Base-by-base conservation (phyloP, 176 grass and related monocot species). In the Phoenix roebelenii region DNA sequence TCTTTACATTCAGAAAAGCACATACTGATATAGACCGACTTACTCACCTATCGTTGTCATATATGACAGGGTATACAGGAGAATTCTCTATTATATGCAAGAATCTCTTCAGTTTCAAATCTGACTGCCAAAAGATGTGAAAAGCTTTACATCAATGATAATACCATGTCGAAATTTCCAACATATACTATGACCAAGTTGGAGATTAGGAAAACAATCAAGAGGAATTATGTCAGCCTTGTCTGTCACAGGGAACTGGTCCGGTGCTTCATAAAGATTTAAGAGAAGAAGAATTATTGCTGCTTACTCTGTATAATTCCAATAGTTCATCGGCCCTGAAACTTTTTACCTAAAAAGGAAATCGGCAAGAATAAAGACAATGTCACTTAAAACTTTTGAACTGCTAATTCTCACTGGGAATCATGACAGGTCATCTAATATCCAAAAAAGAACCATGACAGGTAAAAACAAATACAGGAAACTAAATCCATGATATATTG, bases 21-120 rank as follows among this genome's bases (percentile, higher is more conserved):
- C 19, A 54, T 54, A 51, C 66, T 18, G 12, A 74, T 61, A 50
- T 5, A 6, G 28, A 0, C 35, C 51, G 39, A 23, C 19, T 67
- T 70, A 25, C 15, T 82, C 51, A 98, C 93, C 87, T 92, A 59
- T 81, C 92, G 68, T 70, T 85, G 64, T 98, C 88, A 83, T 92
- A 92, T 77, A 92, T 98, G 61, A 98, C 88, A 64, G 84, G 93
- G 53, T 89, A 98, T 19, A 92, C 87, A 39, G 88, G 79, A 56
- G 93, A 92, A 26, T 89, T 88, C 67, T 98, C 93, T 5, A 98
- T 98, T 76, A 92, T 89, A 75, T 89, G 88, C 67, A 92, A 73
- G 74, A 92, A 98, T 39, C 89, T 98, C 88, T 92, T 98, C 67
- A 98, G 67, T 64, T 98, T 98, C 70, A 89, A 58, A 73, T 98